Base-by-base conservation (phyloP, 2,329 filamentous ascomycete genomes). In the Xylariales sp. region DNA sequence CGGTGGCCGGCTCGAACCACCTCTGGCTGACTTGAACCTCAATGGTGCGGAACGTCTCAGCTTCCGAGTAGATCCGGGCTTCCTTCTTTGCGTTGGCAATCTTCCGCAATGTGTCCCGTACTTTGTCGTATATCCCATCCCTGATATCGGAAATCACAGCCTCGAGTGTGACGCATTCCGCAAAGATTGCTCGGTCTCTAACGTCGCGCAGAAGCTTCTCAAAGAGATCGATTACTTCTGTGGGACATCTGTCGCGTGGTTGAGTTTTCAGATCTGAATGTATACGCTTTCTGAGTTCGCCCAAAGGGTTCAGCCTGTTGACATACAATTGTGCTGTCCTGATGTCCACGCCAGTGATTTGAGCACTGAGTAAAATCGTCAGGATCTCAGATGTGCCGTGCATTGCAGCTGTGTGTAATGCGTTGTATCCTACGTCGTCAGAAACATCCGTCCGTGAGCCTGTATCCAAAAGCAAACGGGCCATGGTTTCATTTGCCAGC, bases 11-110 rank as follows among this genome's bases (percentile, higher is more conserved):
- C 4, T 47, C 44, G 9, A 43, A 5, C 24, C 38, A 41, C 7
- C 36, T 38, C n/a, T 38, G 31, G 9, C 38, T 31, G 12, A 50
- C 20, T 21, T 49, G 20, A 10, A 48, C 9, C 8, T 40, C 47
- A 14, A 50, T 44, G 15, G 38, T 43, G 39, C 40, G 35, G 20
- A 51, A 50, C 2, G 46, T 50, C 35, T 45, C 44, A 11, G 42
- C 48, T 42, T 51, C 47, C 14, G 29, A 14, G 5, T 42, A 15
- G 3, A 51, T 50, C 36, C 36, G 46, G 3, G 42, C 44, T 10
- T 43, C 37, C 15, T n/a, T n/a, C 31, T 51, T 51, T 14, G n/a
- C 27, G 19, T 43, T 31, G 5, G 24, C 22, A 7, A 50, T 5
- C 22, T 20, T 12, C 18, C 20, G 22, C 7, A 51, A 31, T 2